Evolutionary conservation across 2,329 filamentous ascomycete genomes (phyloP), one percentile per base, ranked within the genome.

Genomic region (Colletotrichum endophyticum): DNA sequence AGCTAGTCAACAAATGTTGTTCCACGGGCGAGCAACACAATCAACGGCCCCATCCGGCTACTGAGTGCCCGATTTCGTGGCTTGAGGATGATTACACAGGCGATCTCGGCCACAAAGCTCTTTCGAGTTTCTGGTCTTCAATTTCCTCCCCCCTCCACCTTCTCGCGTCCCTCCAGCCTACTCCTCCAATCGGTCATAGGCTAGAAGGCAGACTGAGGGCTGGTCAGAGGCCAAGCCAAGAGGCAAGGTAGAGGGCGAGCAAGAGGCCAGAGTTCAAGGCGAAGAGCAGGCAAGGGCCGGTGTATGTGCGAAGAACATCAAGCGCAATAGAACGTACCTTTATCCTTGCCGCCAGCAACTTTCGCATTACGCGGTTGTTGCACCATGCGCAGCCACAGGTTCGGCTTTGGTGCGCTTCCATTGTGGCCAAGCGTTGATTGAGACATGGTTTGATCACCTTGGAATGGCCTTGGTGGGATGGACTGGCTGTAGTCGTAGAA

Each of bases 311-410:
- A 13, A 32, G 67, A 73, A 53, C 62, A 61, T 32, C 27, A 61
- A n/a, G 15, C 11, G 15, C 49, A 39, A 70, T 32, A 13, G n/a
- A 34, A 61, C 84, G 70, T 85, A 94, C 93, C 91, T 88, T 95
- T 95, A 82, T 95, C 94, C 84, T 95, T 95, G 79, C 92, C 92
- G 79, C 93, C 89, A 59, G 70, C 70, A 9, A 73, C 64, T 22
- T 68, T 76, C 16, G 56, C 70, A 36, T 69, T 44, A 6, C 27
- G 19, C 5, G 73, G 73, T 3, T 44, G 34, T 39, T 75, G 73
- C 3, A 53, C 12, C 28, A 75, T 34, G 13, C 44, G 44, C 44
- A 53, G n/a, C 44, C 44, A 53, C n/a, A 53, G 44, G 93, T 91
- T 53, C 44, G 44, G 44, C n/a, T 53, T 53, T 25, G 44, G n/a